Evolutionary conservation across 2,329 filamentous ascomycete genomes (phyloP), one percentile per base, ranked within the genome.

Genomic region (Sclerotinia glacialis): DNA sequence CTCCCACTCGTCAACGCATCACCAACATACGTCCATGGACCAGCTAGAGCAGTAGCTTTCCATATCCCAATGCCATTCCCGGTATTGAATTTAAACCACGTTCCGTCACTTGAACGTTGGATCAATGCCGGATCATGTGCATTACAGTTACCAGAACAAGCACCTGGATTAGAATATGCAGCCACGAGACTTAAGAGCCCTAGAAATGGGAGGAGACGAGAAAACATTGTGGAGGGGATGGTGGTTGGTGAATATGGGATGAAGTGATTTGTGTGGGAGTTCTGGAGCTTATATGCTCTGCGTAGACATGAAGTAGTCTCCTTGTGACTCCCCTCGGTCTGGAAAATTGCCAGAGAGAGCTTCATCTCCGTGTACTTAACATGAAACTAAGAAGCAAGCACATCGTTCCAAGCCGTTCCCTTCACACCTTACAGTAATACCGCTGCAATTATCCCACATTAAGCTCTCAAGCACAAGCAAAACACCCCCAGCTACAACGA

Each of bases 81-180:
- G 5, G 80, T 81, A 42, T 77, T 78, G 72, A 81, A 81, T 44
- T 77, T 76, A 69, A 79, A 81, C 71, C 80, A 81, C 21, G 73
- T 77, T 3, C 78, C 78, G 71, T 81, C 80, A 14, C 75, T 77
- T 31, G 71, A 68, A 23, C 79, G 77, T 21, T 77, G 76, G 60
- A 81, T 78, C 26, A 81, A 72, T 6, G 78, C 72, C 18, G 79
- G 79, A 68, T 81, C 79, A 59, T 81, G 79, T 50, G 78, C 74
- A 55, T 74, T 76, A 70, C 79, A 81, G 42, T 74, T 74, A 26
- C 79, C 79, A 37, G 75, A 76, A 69, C 79, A 81, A 5, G 77
- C 67, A 14, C 75, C 74, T 2, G 79, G 79, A 55, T 77, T 74
- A 8, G 76, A 71, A 65, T 78, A 77, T 23, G 50, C 68, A 63